A percentile compares a stretch with the other conserved stretches of the same genome.
phyloP scores from a whole-genome alignment of 176 grass and related monocot genomes.

The Elaeis guineensis region DNA sequence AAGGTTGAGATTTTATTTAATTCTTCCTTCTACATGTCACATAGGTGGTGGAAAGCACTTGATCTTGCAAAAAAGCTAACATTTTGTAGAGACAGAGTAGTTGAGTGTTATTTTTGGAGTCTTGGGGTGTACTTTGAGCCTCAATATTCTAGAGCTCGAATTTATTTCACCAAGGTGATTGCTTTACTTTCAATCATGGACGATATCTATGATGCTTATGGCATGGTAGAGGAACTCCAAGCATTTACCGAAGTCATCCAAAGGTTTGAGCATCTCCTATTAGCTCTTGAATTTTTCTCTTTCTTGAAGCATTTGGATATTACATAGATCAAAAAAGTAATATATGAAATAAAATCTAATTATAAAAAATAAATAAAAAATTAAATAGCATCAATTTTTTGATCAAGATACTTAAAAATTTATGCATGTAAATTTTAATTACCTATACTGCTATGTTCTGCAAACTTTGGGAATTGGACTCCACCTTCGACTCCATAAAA shows the following conservation, averaged over 20 bases:
- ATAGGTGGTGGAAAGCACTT: conserved; percentile 42
- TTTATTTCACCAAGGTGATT: conserved; percentile 21
- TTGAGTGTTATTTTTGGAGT: conserved; percentile 30
- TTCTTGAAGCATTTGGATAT: not conserved
- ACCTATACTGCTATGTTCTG: no score
- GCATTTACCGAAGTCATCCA: conserved; percentile 27
- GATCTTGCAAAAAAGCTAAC: not conserved
- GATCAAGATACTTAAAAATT: no score
- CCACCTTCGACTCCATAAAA: no score
- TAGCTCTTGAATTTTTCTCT: no score
- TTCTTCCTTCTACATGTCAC: no score
- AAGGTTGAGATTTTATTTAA: no score
- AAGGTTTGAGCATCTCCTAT: conserved; percentile 12
- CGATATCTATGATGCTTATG: conserved; percentile 2
- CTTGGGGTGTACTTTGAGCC: conserved; percentile 24
- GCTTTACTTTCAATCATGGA: conserved; percentile 3
- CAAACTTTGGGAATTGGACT: no score
- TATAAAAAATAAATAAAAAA: no score
- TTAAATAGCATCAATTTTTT: no score
- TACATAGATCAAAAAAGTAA: not conserved
- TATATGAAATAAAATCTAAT: not conserved
- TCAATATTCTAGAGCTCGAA: conserved; percentile 15
- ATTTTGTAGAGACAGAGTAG: conserved; percentile 23
- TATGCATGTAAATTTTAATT: no score
- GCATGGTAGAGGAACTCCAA: not conserved